These are phyloP conservation scores for Fonsecaea erecta DNA, from an alignment of 2,329 filamentous ascomycete species.

Conservation along the genomic window DNA sequence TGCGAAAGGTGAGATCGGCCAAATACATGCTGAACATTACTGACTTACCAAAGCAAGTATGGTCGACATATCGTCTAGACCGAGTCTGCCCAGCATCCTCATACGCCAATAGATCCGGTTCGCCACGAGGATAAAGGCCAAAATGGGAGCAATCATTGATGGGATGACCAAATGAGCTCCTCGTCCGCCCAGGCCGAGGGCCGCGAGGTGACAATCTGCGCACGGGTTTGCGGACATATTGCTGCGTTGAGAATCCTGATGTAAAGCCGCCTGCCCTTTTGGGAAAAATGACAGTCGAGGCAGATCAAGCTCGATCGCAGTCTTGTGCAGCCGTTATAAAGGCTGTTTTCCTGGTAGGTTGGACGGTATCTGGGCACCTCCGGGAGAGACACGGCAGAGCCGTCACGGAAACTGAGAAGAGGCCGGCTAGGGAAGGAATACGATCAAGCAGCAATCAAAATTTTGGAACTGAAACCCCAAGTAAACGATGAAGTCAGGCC, in stretches of 20 bases:
- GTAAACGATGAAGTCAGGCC: not conserved
- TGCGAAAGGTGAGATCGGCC: conserved; percentile 22
- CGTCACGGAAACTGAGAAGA: conserved; percentile 13
- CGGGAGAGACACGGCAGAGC: conserved; percentile 18
- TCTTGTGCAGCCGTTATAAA: conserved; percentile 3
- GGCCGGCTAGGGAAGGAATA: conserved; percentile 1
- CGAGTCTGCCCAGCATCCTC: conserved; percentile 35
- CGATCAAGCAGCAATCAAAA: conserved; percentile 13
- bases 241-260: not conserved
- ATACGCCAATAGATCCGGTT: conserved; percentile 39
- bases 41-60: conserved; percentile 39
- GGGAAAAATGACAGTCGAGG: conserved; percentile 3
- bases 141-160: conserved; percentile 37
- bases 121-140: conserved; percentile 37
- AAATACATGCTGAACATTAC: not conserved
- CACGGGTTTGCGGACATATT: conserved; percentile 14
- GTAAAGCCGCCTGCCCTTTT: not conserved
- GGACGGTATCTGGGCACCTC: conserved; percentile 4
- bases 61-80: conserved; percentile 41
- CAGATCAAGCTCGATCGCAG: not conserved
- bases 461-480: not conserved
- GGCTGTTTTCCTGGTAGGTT: not conserved
- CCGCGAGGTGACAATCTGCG: conserved; percentile 8
- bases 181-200: conserved; percentile 31
- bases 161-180: conserved; percentile 36